Conservation (phyloP, 768 basidiomycete species). For the Auriscalpium orientale region DNA sequence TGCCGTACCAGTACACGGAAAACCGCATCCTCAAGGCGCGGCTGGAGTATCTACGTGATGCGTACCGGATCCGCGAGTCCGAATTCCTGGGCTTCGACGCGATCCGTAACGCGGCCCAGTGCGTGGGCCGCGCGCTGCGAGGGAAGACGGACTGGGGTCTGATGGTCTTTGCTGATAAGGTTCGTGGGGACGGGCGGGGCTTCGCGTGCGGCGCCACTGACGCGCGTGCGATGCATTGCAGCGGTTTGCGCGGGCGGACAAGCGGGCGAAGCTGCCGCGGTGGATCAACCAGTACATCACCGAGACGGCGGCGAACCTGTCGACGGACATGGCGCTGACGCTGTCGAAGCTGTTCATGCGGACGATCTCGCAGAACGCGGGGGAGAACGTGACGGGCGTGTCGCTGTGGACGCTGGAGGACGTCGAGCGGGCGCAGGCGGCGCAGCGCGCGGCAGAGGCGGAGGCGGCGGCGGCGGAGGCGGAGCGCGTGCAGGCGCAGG, state of each 20-base stretch:
- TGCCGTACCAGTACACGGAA: constrained; percentile 97
- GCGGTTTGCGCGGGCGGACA: constrained; percentile 90
- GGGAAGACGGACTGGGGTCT: constrained; percentile 99
- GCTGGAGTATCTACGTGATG: constrained; percentile 95
- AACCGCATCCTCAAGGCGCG: constrained; percentile 95
- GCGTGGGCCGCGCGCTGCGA: constrained; percentile 93
- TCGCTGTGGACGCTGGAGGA: constrained; percentile 95
- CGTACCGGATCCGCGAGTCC: constrained; percentile 95
- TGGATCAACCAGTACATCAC: constrained; percentile 99
- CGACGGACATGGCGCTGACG: constrained; percentile 95
- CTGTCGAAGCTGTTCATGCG: constrained; percentile 95
- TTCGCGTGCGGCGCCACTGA: not conserved
- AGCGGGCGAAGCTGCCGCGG: constrained; percentile 89
- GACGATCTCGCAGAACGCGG: constrained; percentile 96
- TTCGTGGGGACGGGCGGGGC: constrained; percentile 24
- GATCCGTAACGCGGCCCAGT: constrained; percentile 98
- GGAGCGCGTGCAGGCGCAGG: constrained; percentile 17
- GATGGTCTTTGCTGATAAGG: constrained; percentile 99
- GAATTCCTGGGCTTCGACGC: constrained; percentile 99
- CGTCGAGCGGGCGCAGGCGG: constrained; percentile 76
- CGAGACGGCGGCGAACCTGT: constrained; percentile 95
- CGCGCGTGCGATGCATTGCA: constrained; percentile 23
- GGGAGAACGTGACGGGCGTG: constrained; percentile 91
- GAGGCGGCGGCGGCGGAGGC: constrained; percentile 34
- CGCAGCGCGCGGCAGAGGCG: constrained; percentile 61